Evolutionary conservation across 306 rosid species (phyloP), one percentile per base, ranked within the genome.

Genomic region (Corylus americana): DNA sequence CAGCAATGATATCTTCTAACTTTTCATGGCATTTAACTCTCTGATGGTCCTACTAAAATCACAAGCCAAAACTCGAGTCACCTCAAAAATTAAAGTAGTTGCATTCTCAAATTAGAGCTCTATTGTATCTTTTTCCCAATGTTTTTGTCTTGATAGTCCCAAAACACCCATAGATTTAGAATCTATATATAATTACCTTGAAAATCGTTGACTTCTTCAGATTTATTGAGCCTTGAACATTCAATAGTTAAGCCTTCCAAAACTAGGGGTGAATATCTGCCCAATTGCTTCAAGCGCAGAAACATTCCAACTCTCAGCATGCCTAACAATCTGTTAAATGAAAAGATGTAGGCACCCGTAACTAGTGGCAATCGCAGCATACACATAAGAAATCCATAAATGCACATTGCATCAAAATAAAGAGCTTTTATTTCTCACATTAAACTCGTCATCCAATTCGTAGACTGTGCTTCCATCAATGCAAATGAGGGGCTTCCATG

Each of bases 271-370:
- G 88, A 92, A 94, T 68, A 92, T 91, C 85, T 91, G 98, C 55
- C 87, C 85, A 58, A 94, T 80, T 79, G 98, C 97, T 88, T 92
- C 95, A 54, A 92, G 84, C 67, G 95, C 93, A 78, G 98, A 90
- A 80, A 91, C 84, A 81, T 85, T 78, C 98, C 97, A 94, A 59
- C 97, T 90, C 91, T 91, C 98, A 44, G 92, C 88, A 73, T 94
- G 97, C 86, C 91, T 86, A 75, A 86, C 85, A 84, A 94, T 91
- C 98, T 92, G 91, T 82, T 61, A 55, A 58, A 55, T 57, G 73
- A 83, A 73, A 18, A 59, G 45, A 71, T 59, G 71, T 61, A 74
- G 54, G 53, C 73, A 69, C 18, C 2, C 18, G 64, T 88, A 58
- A 77, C 48, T 16, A 76, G 35, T 70, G 72, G 17, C 55, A 75